A percentile compares a stretch with the other conserved stretches of the same genome.
These are phyloP conservation scores for Tanacetum coccineum DNA, from an alignment of 129 eudicot species.

Conservation along the genomic window DNA sequence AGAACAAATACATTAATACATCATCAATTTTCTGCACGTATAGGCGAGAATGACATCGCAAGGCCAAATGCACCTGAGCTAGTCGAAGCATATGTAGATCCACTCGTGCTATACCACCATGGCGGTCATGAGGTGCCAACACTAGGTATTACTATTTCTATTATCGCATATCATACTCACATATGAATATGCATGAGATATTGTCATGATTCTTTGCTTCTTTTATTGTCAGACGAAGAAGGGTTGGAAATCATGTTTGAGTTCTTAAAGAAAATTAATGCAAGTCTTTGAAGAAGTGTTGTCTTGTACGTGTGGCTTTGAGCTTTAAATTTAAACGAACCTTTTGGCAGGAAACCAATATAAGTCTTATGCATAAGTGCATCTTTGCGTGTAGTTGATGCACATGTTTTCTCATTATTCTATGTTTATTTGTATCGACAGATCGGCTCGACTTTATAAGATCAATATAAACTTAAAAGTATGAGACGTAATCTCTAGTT, in stretches of 20 bases:
- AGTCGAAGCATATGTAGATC: slow-evolving; percentile 14
- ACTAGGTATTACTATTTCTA: slow-evolving; percentile 10
- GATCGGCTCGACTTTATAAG: too few species aligned
- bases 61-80: not conserved
- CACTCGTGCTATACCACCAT: slow-evolving; percentile 12
- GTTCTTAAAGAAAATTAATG: slow-evolving; percentile 15
- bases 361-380: too few species aligned
- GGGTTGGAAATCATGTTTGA: slow-evolving; percentile 13
- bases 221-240: slow-evolving; percentile 6
- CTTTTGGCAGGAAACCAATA: too few species aligned
- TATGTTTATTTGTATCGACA: too few species aligned
- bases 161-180: too few species aligned
- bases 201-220: not conserved
- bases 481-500: too few species aligned
- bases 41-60: slow-evolving; percentile 6
- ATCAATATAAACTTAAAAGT: too few species aligned
- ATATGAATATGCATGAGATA: not conserved
- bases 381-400: too few species aligned
- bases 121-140: slow-evolving; percentile 24
- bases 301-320: not conserved
- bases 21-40: not conserved
- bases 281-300: not conserved
- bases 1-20: too few species aligned
- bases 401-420: too few species aligned
- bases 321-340: too few species aligned